Evolutionary conservation across 208 protist species (phyloP).

Genomic region (Wallacemonas rigidus): DNA sequence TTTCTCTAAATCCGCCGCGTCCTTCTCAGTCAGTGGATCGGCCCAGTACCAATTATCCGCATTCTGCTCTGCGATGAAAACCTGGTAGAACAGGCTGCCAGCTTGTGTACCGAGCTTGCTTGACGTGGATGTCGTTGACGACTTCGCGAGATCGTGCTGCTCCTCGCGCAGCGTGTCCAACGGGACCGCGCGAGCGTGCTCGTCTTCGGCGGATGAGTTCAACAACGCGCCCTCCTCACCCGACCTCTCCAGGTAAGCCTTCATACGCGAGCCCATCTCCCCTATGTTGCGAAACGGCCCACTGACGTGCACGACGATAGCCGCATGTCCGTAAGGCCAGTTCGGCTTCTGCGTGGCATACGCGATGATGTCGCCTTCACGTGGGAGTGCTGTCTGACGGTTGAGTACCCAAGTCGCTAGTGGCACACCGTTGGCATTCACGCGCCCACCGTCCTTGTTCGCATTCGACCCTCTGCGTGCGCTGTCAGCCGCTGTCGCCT

Average conservation of each 20-base stretch:
- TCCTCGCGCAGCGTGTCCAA: constrained; percentile 9
- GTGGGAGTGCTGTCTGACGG: constrained; percentile 22
- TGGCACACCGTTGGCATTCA: constrained; percentile 36
- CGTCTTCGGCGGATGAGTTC: constrained; percentile 9
- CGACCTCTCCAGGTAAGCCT: constrained; percentile 17
- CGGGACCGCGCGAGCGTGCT: background rate
- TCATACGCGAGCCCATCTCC: constrained; percentile 27
- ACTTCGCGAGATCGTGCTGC: background rate
- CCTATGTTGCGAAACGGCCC: constrained; percentile 33
- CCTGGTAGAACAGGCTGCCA: constrained; percentile 29
- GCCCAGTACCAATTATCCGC: constrained; percentile 51
- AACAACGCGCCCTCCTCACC: background rate
- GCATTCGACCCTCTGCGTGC: background rate
- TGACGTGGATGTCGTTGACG: constrained; percentile 1
- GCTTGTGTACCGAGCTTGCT: constrained; percentile 3
- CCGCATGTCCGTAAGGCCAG: constrained; percentile 53
- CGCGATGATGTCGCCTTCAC: constrained; percentile 41
- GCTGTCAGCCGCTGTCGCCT: constrained; percentile 1
- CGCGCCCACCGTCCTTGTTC: background rate
- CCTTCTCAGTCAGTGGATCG: constrained; percentile 6
- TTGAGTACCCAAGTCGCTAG: constrained; percentile 23
- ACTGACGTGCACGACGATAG: constrained; percentile 62
- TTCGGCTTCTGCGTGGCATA: constrained; percentile 30
- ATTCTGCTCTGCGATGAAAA: constrained; percentile 74
- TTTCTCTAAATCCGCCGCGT: background rate